Conservation (phyloP, 1,284 basidiomycete genomes). For the Ustilago sp. region DNA sequence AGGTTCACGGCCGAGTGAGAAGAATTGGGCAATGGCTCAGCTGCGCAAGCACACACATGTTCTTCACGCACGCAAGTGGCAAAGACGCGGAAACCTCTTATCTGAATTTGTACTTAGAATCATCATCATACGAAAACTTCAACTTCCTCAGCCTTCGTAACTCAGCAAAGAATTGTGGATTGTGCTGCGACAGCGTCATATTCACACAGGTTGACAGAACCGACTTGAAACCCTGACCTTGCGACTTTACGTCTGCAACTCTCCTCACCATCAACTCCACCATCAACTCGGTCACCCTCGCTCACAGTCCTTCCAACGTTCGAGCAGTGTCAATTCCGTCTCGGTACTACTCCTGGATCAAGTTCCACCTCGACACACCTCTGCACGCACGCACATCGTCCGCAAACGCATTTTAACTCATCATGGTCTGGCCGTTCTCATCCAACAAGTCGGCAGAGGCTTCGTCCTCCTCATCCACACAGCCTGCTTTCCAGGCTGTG, state of each 20-base stretch:
- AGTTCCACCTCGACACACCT: background rate
- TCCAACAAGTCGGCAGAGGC: conserved; percentile 34
- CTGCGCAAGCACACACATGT: too few species aligned
- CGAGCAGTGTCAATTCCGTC: background rate
- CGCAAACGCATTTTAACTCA: background rate
- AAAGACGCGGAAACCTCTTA: too few species aligned
- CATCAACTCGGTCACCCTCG: background rate
- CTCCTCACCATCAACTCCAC: conserved; percentile 7
- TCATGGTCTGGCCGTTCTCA: conserved; percentile 57
- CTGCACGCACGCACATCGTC: conserved; percentile 2
- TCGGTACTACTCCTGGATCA: background rate
- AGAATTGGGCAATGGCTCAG: too few species aligned
- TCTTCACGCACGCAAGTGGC: too few species aligned
- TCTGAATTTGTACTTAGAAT: too few species aligned
- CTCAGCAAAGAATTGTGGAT: conserved; percentile 22
- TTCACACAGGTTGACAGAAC: background rate
- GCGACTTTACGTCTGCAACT: background rate
- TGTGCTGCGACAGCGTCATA: background rate
- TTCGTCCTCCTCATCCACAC: conserved; percentile 35
- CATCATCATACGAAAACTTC: too few species aligned
- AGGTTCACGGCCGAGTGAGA: too few species aligned
- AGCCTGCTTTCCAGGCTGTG: conserved; percentile 41
- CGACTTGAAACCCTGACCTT: background rate
- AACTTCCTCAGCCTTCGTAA: conserved; percentile 5
- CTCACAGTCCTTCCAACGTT: background rate